Percentiles rank a stretch among this genome's conserved stretches.
phyloP scores from a whole-genome alignment of 768 basidiomycete genomes.

The Lactarius trivialis region DNA sequence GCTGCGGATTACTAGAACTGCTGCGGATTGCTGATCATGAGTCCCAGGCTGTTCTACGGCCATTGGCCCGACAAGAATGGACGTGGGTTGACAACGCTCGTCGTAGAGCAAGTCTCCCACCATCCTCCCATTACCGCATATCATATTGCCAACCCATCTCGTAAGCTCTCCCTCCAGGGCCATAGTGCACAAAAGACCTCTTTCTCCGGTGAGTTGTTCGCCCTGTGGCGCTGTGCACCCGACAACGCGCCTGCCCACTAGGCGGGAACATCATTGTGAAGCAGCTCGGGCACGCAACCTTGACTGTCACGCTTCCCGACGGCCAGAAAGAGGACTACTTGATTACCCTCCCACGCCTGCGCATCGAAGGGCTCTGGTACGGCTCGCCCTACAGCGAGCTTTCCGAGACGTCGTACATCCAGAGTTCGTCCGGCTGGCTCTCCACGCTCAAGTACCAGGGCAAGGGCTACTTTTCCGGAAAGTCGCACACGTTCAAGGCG shows the following conservation, averaged over 20 bases:
- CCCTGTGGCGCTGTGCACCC: not conserved
- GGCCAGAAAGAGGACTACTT: conserved; percentile 67
- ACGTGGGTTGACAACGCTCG: conserved; percentile 74
- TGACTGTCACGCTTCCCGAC: conserved; percentile 57
- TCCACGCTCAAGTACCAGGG: conserved; percentile 79
- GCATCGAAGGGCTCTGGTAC: conserved; percentile 91
- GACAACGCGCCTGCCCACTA: conserved; percentile 23
- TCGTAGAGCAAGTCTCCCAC: conserved; percentile 95
- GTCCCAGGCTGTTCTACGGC: conserved; percentile 73
- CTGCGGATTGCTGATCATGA: not conserved
- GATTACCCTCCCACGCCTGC: conserved; percentile 85
- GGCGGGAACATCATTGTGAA: conserved; percentile 78
- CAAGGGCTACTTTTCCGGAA: conserved; percentile 92
- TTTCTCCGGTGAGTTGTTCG: conserved; percentile 57
- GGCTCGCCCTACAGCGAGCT: conserved; percentile 92
- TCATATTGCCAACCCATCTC: conserved; percentile 72
- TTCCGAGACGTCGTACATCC: conserved; percentile 74
- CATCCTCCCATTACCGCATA: conserved; percentile 89
- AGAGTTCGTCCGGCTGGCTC: conserved; percentile 53
- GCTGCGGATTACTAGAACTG: not conserved
- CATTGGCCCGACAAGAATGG: conserved; percentile 68
- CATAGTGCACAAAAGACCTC: conserved; percentile 95
- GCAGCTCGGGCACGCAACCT: conserved; percentile 89
- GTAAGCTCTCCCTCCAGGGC: conserved; percentile 72
- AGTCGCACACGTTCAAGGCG: conserved; percentile 90